Evolutionary conservation across 2,329 filamentous ascomycete species (phyloP).

Genomic region (Arthroderma sp.): DNA sequence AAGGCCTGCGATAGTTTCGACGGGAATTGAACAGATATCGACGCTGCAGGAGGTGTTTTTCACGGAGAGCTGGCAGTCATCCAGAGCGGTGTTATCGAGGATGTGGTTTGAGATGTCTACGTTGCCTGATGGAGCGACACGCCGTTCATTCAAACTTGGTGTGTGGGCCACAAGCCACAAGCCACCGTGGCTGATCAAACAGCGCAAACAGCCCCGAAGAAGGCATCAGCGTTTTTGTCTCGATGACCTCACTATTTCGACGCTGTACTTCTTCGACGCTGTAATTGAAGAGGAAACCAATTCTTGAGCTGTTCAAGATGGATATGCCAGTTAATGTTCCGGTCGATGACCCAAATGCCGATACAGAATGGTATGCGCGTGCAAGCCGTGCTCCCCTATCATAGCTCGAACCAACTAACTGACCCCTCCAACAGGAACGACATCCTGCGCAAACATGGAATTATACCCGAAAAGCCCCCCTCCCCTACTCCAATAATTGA

Average conservation of each 20-base stretch:
- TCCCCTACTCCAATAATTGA: conserved; percentile 93
- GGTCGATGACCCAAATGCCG: conserved; percentile 87
- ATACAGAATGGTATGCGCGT: conserved; percentile 75
- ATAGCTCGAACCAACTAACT: conserved; percentile 2
- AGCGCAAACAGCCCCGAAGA: conserved; percentile 10
- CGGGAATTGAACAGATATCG: too few relatives aligned
- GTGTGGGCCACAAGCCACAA: conserved; percentile 10
- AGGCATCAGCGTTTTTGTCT: conserved; percentile 1
- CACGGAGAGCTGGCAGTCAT: too few relatives aligned
- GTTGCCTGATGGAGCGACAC: too few relatives aligned
- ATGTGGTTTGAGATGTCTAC: too few relatives aligned
- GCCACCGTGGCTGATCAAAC: conserved; percentile 12
- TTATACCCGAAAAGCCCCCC: conserved; percentile 95
- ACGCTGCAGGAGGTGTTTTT: too few relatives aligned
- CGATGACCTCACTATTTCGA: conserved; percentile 12
- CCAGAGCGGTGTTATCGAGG: too few relatives aligned
- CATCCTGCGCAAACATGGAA: conserved; percentile 87
- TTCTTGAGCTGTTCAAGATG: conserved; percentile 20
- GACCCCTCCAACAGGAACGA: conserved; percentile 59
- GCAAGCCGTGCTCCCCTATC: conserved; percentile 5
- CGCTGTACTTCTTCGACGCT: too few relatives aligned
- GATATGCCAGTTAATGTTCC: conserved; percentile 60
- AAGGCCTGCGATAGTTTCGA: too few relatives aligned
- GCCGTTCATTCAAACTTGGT: background rate
- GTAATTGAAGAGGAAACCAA: background rate